Percentiles rank a stretch among this genome's conserved stretches.
Evolutionary conservation across 208 protist species (phyloP).

Genomic region (Acanthamoeba divionensis): DNA sequence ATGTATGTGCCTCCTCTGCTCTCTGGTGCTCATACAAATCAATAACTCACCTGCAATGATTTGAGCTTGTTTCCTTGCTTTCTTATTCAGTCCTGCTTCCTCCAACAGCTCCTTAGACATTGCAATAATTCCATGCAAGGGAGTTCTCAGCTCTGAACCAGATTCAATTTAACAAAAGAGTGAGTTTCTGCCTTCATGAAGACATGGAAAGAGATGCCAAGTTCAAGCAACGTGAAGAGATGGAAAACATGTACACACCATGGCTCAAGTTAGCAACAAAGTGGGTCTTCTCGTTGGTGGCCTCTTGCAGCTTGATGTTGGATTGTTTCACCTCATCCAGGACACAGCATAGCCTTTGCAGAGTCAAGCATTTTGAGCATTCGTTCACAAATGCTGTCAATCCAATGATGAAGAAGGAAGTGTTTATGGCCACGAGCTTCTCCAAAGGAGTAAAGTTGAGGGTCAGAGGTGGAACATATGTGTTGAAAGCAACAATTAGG

Average conservation of each 20-base stretch:
- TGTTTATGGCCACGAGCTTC: background rate
- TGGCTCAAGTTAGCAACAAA: constrained; percentile 52
- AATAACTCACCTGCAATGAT: background rate
- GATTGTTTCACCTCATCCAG: background rate
- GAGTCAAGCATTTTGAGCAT: background rate
- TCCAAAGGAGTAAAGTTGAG: background rate
- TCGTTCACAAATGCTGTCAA: background rate
- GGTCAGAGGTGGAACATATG: background rate
- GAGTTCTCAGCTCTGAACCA: constrained; percentile 21
- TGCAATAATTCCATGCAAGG: constrained; percentile 33
- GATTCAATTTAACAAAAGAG: background rate
- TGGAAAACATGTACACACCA: background rate
- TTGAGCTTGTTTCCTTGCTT: background rate
- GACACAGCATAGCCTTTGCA: background rate
- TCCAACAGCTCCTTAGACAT: constrained; percentile 11
- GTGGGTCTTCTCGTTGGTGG: constrained; percentile 7
- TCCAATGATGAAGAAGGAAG: background rate
- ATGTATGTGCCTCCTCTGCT: background rate
- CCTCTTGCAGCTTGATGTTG: background rate
- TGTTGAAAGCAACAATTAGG: background rate
- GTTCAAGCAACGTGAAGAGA: background rate
- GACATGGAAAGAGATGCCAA: background rate
- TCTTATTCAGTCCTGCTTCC: background rate
- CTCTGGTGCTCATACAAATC: background rate
- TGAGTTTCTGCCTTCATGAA: background rate